Evolutionary conservation across 2,329 filamentous ascomycete species (phyloP).

Genomic region (Neofusicoccum sp.): DNA sequence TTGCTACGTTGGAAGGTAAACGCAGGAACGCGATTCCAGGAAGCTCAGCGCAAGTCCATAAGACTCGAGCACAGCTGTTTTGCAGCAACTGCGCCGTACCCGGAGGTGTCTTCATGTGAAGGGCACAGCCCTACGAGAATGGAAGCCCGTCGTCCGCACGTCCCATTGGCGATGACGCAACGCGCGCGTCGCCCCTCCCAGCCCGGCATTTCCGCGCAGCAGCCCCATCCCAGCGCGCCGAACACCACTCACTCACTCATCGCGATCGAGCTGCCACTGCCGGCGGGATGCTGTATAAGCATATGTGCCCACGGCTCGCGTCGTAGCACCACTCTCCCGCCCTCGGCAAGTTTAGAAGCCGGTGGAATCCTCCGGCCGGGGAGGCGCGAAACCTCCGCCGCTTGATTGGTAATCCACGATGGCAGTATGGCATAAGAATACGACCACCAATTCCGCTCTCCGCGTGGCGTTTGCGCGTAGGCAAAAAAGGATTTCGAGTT

Average conservation of each 20-base stretch:
- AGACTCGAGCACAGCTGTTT: background rate
- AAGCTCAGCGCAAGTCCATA: background rate
- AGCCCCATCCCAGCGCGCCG: background rate
- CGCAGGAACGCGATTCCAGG: background rate
- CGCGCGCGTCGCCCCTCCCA: background rate
- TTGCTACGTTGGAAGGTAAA: too few relatives aligned
- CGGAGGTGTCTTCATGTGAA: background rate
- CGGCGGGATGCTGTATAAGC: background rate
- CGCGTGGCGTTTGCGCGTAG: background rate
- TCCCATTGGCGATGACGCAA: slow-evolving; percentile 2
- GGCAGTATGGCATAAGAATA: background rate
- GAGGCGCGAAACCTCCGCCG: background rate
- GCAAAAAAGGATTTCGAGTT: background rate
- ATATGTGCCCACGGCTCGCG: too few relatives aligned
- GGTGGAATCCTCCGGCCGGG: background rate
- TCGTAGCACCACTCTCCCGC: too few relatives aligned
- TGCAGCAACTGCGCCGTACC: background rate
- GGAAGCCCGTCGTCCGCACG: background rate
- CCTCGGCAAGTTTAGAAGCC: background rate
- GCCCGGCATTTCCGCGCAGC: background rate
- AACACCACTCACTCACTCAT: background rate
- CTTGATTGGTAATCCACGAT: slow-evolving; percentile 13
- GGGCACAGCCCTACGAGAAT: background rate
- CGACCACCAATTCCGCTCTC: background rate
- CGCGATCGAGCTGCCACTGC: background rate